Evolutionary conservation across 2,329 filamentous ascomycete genomes (phyloP).

Genomic region (Zasmidium angulare): DNA sequence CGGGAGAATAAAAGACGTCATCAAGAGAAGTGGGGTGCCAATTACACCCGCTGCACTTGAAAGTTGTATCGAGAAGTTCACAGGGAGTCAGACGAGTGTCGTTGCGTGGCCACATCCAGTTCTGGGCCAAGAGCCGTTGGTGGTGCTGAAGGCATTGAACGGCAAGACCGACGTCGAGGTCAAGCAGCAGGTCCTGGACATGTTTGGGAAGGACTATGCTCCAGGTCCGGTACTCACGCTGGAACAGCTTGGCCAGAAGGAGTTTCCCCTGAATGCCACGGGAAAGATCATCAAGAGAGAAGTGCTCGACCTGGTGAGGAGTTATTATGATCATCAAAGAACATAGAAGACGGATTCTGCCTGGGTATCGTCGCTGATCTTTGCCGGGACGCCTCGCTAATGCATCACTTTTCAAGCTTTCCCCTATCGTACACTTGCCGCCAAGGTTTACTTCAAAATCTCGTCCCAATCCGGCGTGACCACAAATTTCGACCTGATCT

Average conservation of each 20-base stretch:
- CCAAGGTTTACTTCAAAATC: constrained; percentile 38
- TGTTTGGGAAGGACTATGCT: constrained; percentile 25
- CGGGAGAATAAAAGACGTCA: constrained; percentile 26
- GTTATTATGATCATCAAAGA: background rate
- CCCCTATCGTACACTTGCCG: background rate
- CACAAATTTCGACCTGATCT: constrained; percentile 65
- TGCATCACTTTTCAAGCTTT: background rate
- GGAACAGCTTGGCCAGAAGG: constrained; percentile 16
- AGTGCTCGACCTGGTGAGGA: constrained; percentile 7
- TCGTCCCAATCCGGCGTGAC: constrained; percentile 61
- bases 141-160: constrained; percentile 17
- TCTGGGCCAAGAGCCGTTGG: constrained; percentile 24
- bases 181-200: constrained; percentile 16
- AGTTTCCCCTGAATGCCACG: constrained; percentile 27
- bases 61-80: constrained; percentile 21
- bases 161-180: constrained; percentile 20
- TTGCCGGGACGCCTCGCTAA: constrained; percentile 12
- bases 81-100: constrained; percentile 15
- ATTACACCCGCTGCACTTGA: constrained; percentile 28
- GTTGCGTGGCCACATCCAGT: constrained; percentile 18
- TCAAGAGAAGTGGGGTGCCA: constrained; percentile 23
- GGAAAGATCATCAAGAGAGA: constrained; percentile 29
- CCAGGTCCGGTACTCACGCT: constrained; percentile 21
- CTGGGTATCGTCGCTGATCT: background rate
- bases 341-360: background rate